phyloP scores from a whole-genome alignment of 148 eudicot species.

The Silene conica region DNA sequence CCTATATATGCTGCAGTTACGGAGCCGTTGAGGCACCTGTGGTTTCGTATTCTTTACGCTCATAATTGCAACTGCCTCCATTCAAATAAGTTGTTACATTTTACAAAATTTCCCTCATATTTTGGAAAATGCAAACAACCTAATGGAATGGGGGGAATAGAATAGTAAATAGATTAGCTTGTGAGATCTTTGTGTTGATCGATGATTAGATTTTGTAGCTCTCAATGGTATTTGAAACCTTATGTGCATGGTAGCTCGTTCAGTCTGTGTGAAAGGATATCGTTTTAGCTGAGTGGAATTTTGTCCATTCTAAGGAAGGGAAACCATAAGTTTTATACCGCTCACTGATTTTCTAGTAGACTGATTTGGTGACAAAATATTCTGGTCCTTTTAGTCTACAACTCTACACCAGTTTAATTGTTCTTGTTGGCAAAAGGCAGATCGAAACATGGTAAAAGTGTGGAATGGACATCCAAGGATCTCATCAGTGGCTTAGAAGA shows the following conservation, averaged over 20 bases:
- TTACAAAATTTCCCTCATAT: too few relatives aligned
- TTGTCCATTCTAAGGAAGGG: too few relatives aligned
- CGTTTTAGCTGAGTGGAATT: too few relatives aligned
- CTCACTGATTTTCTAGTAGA: not conserved
- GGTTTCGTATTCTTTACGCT: not conserved
- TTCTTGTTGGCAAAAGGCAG: slow-evolving; percentile 97
- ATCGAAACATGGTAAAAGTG: slow-evolving; percentile 94
- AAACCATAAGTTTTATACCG: not conserved
- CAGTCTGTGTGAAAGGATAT: not conserved
- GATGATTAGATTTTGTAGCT: not conserved
- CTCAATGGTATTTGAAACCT: not conserved
- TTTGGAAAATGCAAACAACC: too few relatives aligned
- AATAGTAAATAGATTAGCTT: not conserved
- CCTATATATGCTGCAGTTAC: not conserved
- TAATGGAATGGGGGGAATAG: too few relatives aligned
- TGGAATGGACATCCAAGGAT: slow-evolving; percentile 95
- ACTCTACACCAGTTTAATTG: slow-evolving; percentile 44
- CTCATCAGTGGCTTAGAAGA: slow-evolving; percentile 76
- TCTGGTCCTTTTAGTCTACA: slow-evolving; percentile 23
- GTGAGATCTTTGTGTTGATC: not conserved
- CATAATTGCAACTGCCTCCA: too few relatives aligned
- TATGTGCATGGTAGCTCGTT: not conserved
- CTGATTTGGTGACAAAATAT: not conserved
- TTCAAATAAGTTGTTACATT: too few relatives aligned
- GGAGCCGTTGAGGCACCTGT: not conserved